Percentiles rank a stretch among this genome's conserved stretches.
Evolutionary conservation across 352 stramenopile genomes (phyloP).

Genomic region (Pythium grandisporangium): DNA sequence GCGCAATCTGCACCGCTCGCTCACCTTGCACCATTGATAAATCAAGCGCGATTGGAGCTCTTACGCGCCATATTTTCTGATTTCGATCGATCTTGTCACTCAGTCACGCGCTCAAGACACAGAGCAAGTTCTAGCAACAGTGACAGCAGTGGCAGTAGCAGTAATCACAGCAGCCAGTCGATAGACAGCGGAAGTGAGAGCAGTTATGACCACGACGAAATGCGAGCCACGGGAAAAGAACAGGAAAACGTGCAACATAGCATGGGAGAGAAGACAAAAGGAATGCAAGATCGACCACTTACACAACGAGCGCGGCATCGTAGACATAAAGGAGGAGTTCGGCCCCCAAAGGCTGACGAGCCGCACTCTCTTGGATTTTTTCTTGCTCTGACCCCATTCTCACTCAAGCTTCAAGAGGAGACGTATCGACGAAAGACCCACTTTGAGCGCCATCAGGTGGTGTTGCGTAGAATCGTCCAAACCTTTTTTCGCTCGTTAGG

Average conservation of each 20-base stretch:
- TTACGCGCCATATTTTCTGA: constrained; percentile 35
- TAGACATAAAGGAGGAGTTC: constrained; percentile 1
- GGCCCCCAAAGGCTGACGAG: constrained; percentile 3
- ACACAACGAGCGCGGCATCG: background rate
- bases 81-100: constrained; percentile 12
- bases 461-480: constrained; percentile 40
- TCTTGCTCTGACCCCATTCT: constrained; percentile 25
- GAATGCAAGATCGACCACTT: background rate
- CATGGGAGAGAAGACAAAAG: too few species aligned
- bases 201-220: constrained; percentile 4
- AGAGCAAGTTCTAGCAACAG: background rate
- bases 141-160: background rate
- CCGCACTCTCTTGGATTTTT: constrained; percentile 36
- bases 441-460: constrained; percentile 31
- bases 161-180: background rate
- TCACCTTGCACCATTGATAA: constrained; percentile 16
- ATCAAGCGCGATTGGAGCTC: constrained; percentile 28
- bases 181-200: background rate
- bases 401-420: constrained; percentile 31
- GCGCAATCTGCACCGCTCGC: constrained; percentile 18
- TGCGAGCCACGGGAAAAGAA: background rate
- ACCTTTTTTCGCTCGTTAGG: constrained; percentile 39
- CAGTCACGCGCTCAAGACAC: background rate
- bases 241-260: background rate
- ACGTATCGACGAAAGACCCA: constrained; percentile 13